Evolutionary conservation across 1,284 basidiomycete genomes (phyloP).

Genomic region (Rhodofomes roseus): DNA sequence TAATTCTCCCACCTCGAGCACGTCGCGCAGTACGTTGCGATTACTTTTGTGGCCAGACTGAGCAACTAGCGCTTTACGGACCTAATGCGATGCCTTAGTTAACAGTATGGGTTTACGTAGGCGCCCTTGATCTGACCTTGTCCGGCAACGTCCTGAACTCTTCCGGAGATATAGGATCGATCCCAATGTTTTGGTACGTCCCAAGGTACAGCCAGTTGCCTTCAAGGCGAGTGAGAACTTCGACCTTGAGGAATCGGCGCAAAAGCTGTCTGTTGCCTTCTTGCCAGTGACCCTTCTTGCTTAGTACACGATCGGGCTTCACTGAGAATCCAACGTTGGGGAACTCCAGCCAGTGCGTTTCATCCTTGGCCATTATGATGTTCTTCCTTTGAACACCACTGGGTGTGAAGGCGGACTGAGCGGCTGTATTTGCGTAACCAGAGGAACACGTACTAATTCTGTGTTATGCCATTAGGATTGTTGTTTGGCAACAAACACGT

Average conservation of each 20-base stretch:
- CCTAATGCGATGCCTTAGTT: background rate
- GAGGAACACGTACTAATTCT: background rate
- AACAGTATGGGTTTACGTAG: no score
- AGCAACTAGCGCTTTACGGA: background rate
- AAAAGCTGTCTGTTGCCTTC: background rate
- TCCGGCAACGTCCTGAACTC: background rate
- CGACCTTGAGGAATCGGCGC: background rate
- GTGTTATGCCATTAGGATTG: no score
- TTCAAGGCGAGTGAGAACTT: background rate
- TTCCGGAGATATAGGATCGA: background rate
- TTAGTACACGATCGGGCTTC: background rate
- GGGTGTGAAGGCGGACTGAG: no score
- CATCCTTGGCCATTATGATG: background rate
- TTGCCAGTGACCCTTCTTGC: background rate
- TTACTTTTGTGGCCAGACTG: conserved; percentile 1
- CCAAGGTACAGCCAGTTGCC: conserved; percentile 1
- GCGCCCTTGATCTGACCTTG: background rate
- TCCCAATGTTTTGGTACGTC: background rate
- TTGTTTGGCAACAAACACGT: background rate
- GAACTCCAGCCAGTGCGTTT: background rate
- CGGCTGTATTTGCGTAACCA: no score
- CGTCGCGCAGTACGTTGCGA: background rate
- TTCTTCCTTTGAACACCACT: background rate
- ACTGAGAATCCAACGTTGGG: background rate
- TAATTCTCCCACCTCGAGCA: background rate